These are phyloP conservation scores for Fagus crenata DNA, from an alignment of 306 rosid genomes.

Conservation along the genomic window DNA sequence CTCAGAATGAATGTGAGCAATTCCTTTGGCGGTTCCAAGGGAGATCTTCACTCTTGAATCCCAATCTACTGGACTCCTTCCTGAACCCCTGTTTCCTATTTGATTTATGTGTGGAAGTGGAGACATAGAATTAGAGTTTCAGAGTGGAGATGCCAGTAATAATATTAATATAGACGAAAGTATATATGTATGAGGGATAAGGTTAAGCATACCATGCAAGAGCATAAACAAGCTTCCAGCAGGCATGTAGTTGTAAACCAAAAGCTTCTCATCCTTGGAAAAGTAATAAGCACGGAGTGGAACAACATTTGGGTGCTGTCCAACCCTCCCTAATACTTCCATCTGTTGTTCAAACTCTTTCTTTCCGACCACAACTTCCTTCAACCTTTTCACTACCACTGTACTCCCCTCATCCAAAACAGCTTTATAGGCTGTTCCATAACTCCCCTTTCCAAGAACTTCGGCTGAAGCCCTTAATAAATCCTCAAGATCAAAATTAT, in stretches of 20 bases:
- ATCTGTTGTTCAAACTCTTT: constrained; percentile 80
- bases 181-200: not conserved
- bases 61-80: constrained; percentile 68
- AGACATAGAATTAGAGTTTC: not conserved
- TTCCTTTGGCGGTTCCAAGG: constrained; percentile 61
- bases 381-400: constrained; percentile 73
- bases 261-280: constrained; percentile 83
- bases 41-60: constrained; percentile 64
- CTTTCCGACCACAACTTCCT: constrained; percentile 68
- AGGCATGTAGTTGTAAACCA: constrained; percentile 74
- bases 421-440: constrained; percentile 85
- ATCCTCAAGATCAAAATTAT: constrained; percentile 76
- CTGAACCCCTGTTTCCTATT: constrained; percentile 56
- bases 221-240: constrained; percentile 69
- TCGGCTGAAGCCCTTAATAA: constrained; percentile 82
- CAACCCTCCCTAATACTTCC: constrained; percentile 66
- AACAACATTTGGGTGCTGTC: constrained; percentile 64
- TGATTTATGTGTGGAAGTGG: constrained; percentile 23
- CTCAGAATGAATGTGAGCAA: constrained; percentile 61
- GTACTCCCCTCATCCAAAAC: constrained; percentile 80
- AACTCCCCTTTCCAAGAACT: constrained; percentile 84
- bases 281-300: constrained; percentile 76
- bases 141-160: constrained; percentile 1
- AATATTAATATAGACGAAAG: not conserved
- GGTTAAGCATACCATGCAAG: constrained; percentile 62